phyloP scores from a whole-genome alignment of 345 rosid genomes.

The Gossypium ekmanianum region DNA sequence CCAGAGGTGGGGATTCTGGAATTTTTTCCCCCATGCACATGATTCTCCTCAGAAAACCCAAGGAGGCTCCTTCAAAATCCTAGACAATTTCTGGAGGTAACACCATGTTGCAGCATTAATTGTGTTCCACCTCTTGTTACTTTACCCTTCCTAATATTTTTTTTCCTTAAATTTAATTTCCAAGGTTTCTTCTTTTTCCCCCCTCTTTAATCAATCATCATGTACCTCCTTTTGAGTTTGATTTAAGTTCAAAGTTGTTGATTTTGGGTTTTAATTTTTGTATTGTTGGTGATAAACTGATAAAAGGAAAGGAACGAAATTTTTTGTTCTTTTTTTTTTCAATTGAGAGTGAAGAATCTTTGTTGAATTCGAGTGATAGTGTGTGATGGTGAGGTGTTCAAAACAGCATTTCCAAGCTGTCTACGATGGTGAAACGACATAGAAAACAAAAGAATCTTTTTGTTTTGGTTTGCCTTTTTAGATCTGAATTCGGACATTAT shows the following conservation, averaged over 20 bases:
- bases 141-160: neutral
- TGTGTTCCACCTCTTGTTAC: constrained; percentile 10
- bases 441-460: neutral
- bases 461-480: neutral
- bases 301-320: neutral
- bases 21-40: constrained; percentile 94
- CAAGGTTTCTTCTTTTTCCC: neutral
- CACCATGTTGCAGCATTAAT: neutral
- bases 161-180: constrained; percentile 1
- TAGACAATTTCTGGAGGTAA: constrained; percentile 22
- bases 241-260: constrained; percentile 13
- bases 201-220: neutral
- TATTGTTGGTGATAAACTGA: neutral
- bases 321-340: neutral
- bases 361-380: neutral
- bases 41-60: constrained; percentile 88
- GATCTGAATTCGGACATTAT: neutral
- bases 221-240: constrained; percentile 15
- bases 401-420: neutral
- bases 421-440: constrained; percentile 4
- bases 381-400: neutral
- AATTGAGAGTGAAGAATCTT: neutral
- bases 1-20: constrained; percentile 77
- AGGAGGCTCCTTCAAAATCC: constrained; percentile 20
- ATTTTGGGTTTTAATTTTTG: constrained; percentile 6